Evolutionary conservation across 495 filamentous ascomycete species (phyloP).

Genomic region (Penicillium waksmanii): DNA sequence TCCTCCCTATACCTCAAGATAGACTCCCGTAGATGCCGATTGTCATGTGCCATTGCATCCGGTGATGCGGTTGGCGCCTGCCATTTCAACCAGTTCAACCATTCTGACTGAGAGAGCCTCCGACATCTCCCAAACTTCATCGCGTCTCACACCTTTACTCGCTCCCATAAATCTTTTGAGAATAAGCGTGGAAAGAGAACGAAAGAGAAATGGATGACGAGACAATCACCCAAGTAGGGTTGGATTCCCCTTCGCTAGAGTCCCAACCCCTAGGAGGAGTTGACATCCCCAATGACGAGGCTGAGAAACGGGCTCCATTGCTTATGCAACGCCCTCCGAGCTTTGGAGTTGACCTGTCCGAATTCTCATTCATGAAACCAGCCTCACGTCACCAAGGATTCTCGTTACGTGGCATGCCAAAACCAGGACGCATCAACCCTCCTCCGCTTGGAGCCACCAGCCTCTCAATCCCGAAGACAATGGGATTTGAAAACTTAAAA

Average conservation of each 20-base stretch:
- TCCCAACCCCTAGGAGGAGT: background rate
- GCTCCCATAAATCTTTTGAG: no score
- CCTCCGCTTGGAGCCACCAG: background rate
- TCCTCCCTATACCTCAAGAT: no score
- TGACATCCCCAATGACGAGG: background rate
- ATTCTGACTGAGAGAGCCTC: no score
- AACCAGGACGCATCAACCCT: background rate
- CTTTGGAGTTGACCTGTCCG: slow-evolving; percentile 35
- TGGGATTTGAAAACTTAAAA: background rate
- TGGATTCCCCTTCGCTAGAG: background rate
- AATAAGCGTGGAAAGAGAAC: no score
- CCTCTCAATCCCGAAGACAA: background rate
- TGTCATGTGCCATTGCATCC: slow-evolving; percentile 38
- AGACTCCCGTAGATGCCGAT: slow-evolving; percentile 11
- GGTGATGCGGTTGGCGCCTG: slow-evolving; percentile 10
- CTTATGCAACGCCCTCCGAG: slow-evolving; percentile 38
- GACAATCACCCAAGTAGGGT: background rate
- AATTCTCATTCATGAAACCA: slow-evolving; percentile 42
- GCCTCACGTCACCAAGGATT: slow-evolving; percentile 28
- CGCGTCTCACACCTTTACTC: background rate
- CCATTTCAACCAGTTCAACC: no score
- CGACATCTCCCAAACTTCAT: background rate
- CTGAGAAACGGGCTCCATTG: slow-evolving; percentile 14
- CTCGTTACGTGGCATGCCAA: slow-evolving; percentile 23
- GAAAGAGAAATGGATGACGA: background rate